These are phyloP conservation scores for Pavlovales sp. DNA, from an alignment of 208 protist genomes.

Conservation along the genomic window DNA sequence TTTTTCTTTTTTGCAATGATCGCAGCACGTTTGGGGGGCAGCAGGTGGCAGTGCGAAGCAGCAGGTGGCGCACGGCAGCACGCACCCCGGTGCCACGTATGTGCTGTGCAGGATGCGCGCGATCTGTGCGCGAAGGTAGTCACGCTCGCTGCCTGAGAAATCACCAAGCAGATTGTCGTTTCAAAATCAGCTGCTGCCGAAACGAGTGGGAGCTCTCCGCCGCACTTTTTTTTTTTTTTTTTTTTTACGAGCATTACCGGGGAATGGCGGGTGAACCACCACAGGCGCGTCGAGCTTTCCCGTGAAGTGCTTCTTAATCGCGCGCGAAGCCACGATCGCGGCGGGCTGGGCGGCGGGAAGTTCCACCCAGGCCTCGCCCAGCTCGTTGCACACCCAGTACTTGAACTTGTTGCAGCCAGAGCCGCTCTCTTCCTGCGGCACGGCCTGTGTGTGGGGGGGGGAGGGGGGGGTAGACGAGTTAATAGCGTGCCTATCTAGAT, in stretches of 20 bases:
- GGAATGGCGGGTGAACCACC: conserved; percentile 19
- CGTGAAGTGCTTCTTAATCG: conserved; percentile 13
- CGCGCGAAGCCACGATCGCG: not conserved
- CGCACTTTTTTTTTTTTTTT: no score
- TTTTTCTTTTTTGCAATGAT: no score
- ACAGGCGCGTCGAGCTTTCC: not conserved
- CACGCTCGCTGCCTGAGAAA: conserved; percentile 8
- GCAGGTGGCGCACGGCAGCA: no score
- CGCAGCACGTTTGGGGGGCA: no score
- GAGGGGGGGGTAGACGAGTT: no score
- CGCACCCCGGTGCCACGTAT: not conserved
- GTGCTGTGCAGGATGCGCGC: conserved; percentile 15
- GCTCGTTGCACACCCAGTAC: conserved; percentile 22
- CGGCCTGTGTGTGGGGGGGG: not conserved
- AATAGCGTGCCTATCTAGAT: no score
- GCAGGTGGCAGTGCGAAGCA: no score
- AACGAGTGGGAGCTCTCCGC: no score
- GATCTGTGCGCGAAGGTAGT: conserved; percentile 32
- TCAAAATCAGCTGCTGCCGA: no score
- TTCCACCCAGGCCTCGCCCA: not conserved
- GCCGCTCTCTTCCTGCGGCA: conserved; percentile 1
- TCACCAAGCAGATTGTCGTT: no score
- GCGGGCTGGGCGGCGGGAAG: conserved; percentile 17
- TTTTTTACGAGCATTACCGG: no score
- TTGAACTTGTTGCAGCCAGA: not conserved